phyloP scores from a whole-genome alignment of 1,139 yeast species.

The Hansenula sp. region DNA sequence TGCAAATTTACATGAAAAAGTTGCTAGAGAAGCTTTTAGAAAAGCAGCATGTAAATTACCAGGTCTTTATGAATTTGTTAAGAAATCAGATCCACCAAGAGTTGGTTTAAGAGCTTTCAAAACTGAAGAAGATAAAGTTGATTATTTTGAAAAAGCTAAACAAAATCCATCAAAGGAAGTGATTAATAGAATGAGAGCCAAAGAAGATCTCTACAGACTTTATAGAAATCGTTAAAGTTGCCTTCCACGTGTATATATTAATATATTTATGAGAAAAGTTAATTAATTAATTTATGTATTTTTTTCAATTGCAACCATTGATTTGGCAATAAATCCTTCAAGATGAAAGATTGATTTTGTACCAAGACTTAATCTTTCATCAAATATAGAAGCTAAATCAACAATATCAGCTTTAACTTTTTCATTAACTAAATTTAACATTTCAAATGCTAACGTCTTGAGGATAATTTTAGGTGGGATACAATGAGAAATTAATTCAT shows the following conservation, averaged over 20 bases:
- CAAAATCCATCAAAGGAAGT: constrained; percentile 65
- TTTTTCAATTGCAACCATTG: constrained; percentile 45
- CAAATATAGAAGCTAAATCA: constrained; percentile 70
- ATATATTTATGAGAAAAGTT: constrained; percentile 7
- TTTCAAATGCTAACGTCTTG: constrained; percentile 58
- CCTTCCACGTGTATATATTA: constrained; percentile 5
- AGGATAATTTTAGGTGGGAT: constrained; percentile 81
- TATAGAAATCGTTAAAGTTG: constrained; percentile 54
- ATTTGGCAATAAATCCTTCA: constrained; percentile 89
- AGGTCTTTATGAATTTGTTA: constrained; percentile 84
- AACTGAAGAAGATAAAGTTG: constrained; percentile 36
- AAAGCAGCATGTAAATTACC: constrained; percentile 92
- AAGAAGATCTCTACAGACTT: constrained; percentile 46
- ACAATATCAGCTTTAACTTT: constrained; percentile 48
- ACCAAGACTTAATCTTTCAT: constrained; percentile 85
- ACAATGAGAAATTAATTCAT: constrained; percentile 88
- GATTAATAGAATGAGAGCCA: constrained; percentile 43
- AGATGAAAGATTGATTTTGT: constrained; percentile 87
- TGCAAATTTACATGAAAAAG: constrained; percentile 72
- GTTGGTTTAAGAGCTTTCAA: constrained; percentile 58
- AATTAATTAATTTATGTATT: constrained; percentile 1
- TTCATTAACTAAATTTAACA: constrained; percentile 39
- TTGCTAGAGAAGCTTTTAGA: constrained; percentile 88
- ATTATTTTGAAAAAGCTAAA: constrained; percentile 52
- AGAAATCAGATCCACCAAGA: constrained; percentile 61